These are phyloP conservation scores for Vitis rupestris DNA, from an alignment of 164 flowering plant genomes.

Conservation along the genomic window DNA sequence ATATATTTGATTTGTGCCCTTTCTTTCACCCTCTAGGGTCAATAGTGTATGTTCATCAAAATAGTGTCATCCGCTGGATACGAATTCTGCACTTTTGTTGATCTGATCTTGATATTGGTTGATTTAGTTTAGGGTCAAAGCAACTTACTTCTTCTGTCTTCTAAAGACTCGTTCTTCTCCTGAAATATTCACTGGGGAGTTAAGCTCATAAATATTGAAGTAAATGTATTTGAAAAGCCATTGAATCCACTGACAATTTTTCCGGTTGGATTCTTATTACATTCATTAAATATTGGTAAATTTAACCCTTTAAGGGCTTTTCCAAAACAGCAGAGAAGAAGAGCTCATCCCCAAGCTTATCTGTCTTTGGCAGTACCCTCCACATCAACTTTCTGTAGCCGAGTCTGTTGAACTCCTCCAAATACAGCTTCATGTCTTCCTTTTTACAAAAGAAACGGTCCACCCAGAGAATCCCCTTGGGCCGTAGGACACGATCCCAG, in stretches of 20 bases:
- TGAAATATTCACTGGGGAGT: too few species aligned
- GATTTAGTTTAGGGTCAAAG: too few species aligned
- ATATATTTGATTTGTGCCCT: too few species aligned
- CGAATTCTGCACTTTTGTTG: too few species aligned
- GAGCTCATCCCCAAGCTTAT: conserved; percentile 33
- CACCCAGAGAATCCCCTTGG: conserved; percentile 37
- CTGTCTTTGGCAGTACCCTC: conserved; percentile 36
- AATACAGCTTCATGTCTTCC: conserved; percentile 26
- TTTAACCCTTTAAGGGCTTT: conserved; percentile 28
- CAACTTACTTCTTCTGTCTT: too few species aligned
- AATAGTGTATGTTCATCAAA: too few species aligned
- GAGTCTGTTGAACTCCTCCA: conserved; percentile 26
- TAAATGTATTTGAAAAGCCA: background rate
- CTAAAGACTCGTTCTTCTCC: too few species aligned
- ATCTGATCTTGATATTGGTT: too few species aligned
- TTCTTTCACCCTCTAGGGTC: too few species aligned
- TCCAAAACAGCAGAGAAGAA: conserved; percentile 41
- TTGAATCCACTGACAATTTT: background rate
- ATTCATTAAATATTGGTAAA: background rate
- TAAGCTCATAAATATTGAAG: background rate
- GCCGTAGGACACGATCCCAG: conserved; percentile 35
- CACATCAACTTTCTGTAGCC: conserved; percentile 28
- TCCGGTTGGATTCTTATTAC: background rate
- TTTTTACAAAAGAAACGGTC: conserved; percentile 36
- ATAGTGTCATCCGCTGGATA: too few species aligned